Conservation (phyloP, 495 filamentous ascomycete species). For the Thermochaetoides thermophila region DNA sequence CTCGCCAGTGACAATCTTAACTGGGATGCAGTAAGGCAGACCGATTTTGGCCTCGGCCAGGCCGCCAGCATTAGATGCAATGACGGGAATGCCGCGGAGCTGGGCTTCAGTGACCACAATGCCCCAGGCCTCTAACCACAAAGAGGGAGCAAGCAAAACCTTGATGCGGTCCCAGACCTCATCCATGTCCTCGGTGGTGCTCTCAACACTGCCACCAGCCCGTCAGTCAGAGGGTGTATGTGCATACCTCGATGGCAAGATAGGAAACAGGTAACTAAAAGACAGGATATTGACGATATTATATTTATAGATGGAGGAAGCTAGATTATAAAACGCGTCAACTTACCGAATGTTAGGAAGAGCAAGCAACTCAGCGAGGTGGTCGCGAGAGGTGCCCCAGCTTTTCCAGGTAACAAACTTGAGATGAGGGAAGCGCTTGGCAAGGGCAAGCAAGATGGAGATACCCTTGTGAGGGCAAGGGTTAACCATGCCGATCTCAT, state of each 20-base stretch:
- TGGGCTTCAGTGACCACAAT: slow-evolving; percentile 20
- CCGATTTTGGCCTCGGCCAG: slow-evolving; percentile 18
- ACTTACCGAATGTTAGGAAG: slow-evolving; percentile 16
- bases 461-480: slow-evolving; percentile 20
- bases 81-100: slow-evolving; percentile 20
- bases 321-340: too few relatives aligned
- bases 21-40: slow-evolving; percentile 15
- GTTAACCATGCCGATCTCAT: slow-evolving; percentile 20
- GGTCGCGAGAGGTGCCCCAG: slow-evolving; percentile 13
- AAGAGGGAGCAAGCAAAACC: slow-evolving; percentile 16
- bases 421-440: slow-evolving; percentile 12
- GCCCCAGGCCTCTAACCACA: slow-evolving; percentile 21
- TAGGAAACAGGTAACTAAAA: too few relatives aligned
- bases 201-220: slow-evolving; percentile 8
- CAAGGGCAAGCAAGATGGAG: slow-evolving; percentile 13
- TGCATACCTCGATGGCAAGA: not conserved
- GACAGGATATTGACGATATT: too few relatives aligned
- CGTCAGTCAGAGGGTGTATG: too few relatives aligned
- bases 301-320: too few relatives aligned
- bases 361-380: slow-evolving; percentile 5
- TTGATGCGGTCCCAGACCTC: slow-evolving; percentile 22
- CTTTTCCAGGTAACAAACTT: slow-evolving; percentile 20
- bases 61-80: slow-evolving; percentile 18
- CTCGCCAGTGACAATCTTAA: slow-evolving; percentile 14
- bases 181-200: slow-evolving; percentile 14